Evolutionary conservation across 768 basidiomycete genomes (phyloP), one percentile per base, ranked within the genome.

Genomic region (Harrya chromipes): DNA sequence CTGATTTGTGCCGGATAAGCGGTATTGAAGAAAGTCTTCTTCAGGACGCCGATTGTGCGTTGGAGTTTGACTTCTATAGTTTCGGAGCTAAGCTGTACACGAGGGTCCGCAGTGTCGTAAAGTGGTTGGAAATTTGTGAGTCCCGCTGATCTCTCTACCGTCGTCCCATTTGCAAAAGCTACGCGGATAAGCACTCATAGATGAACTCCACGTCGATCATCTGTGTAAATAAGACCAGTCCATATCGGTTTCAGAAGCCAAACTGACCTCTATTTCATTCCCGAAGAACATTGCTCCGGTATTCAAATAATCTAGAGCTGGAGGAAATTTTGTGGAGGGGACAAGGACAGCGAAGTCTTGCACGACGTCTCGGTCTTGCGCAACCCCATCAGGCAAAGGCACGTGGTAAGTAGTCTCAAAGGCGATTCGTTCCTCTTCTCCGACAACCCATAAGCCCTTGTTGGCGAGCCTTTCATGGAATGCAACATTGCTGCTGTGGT

Each of bases 301-400:
- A 6, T 27, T 27, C 10, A 10, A 31, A 31, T 26, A 13, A 11
- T 63, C 49, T 23, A 54, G 16, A 2, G 42, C 48, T 2, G 51
- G 55, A 17, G 61, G 61, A 16, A 58, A 54, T 34, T 60, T 63
- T 10, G 61, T 63, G 21, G 54, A 54, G 4, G 56, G 61, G 24
- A 63, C 52, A 3, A 60, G 47, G 17, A 63, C 19, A 13, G 36
- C 20, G 43, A 63, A 61, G 6, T 48, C 45, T 41, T 51, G 54
- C 6, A 51, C 19, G 26, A 49, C 24, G 11, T 49, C 42, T 16
- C 27, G 42, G 47, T 31, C 11, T 31, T 31, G 26, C 7, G 5
- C 13, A 14, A 31, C 13, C 10, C 26, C 26, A 27, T 27, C 8
- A 3, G 8, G 2, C 8, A 41, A 48, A 41, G 6, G 17, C n/a